A percentile compares a stretch with the other conserved stretches of the same genome.
phyloP scores from a whole-genome alignment of 2,329 filamentous ascomycete species.

The Scleromitrula shiraiana region DNA sequence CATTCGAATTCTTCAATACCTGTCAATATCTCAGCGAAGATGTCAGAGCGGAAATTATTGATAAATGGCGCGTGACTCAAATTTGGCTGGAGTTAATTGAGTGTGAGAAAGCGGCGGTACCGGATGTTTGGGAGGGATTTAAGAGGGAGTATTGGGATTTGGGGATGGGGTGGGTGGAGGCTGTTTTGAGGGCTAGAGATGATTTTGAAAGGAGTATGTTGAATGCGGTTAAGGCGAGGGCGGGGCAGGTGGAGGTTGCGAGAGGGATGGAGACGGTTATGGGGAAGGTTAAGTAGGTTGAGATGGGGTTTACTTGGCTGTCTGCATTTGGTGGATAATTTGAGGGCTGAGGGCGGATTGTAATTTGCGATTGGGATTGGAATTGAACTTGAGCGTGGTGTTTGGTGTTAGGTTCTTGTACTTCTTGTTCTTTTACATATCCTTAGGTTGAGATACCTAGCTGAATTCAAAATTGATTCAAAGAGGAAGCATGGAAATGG shows the following conservation, averaged over 20 bases:
- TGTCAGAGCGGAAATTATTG: conserved; percentile 67
- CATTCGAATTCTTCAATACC: conserved; percentile 79
- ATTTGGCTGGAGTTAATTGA: conserved; percentile 73
- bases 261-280: conserved; percentile 87
- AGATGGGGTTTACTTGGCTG: background rate
- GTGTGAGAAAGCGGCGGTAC: conserved; percentile 63
- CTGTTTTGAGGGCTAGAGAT: conserved; percentile 75
- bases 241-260: conserved; percentile 76
- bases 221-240: conserved; percentile 76
- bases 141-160: conserved; percentile 89
- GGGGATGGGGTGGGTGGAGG: conserved; percentile 92
- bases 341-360: too few relatives aligned
- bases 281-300: conserved; percentile 69
- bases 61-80: conserved; percentile 88
- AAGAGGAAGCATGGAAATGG: background rate
- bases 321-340: too few relatives aligned
- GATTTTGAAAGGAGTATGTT: conserved; percentile 92
- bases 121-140: conserved; percentile 73
- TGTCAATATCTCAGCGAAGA: conserved; percentile 54
- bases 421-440: too few relatives aligned
- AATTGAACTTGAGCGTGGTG: too few relatives aligned
- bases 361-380: too few relatives aligned
- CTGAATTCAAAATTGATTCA: too few relatives aligned
- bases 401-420: too few relatives aligned
- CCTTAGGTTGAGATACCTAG: too few relatives aligned